Base-by-base conservation (phyloP, 2,329 filamentous ascomycete species). In the Ceratocystis colombiana region DNA sequence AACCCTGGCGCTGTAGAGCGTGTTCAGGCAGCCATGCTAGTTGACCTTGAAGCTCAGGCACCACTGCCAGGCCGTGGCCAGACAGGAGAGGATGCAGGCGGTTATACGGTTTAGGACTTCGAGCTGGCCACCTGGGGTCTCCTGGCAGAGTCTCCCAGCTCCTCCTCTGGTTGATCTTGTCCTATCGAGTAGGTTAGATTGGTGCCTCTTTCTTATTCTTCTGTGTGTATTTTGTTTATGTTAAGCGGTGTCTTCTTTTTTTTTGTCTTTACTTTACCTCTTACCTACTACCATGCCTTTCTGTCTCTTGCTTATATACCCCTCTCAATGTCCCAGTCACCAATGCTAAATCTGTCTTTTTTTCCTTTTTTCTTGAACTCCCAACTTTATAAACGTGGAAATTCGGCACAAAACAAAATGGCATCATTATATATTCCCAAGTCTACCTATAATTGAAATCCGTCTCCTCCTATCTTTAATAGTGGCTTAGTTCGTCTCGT, bases 301-400 rank as follows among this genome's bases (percentile, higher is more conserved):
- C n/a, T 62, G 61, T n/a, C 25, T 63, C 45, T 50, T 30, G 8
- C 30, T 48, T 25, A 63, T 63, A 63, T 63, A 63, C 41, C 61
- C 61, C 7, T 33, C 53, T 57, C 22, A 15, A 30, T 33, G 53
- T 57, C 25, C 25, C 20, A 57, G 53, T n/a, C 25, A 30, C 22
- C 22, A 57, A 33, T 57, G 33, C 3, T 37, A 37, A 12, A 37
- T 12, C 8, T 37, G 33, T 37, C 8, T 37, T 3, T 37, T 37
- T 37, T 37, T 37, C 33, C 33, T 37, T 37, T 37, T 37, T 37
- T 37, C 33, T 12, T 12, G 33, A 10, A 37, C 33, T 37, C 33
- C 33, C 8, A 10, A 3, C 33, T 37, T 12, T 10, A 37, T 37
- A 37, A 37, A 37, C 33, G 33, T 12, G 33, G 33, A 37, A 37